Base-by-base conservation (phyloP, 169 alveolate species). In the Plasmodium ovale region DNA sequence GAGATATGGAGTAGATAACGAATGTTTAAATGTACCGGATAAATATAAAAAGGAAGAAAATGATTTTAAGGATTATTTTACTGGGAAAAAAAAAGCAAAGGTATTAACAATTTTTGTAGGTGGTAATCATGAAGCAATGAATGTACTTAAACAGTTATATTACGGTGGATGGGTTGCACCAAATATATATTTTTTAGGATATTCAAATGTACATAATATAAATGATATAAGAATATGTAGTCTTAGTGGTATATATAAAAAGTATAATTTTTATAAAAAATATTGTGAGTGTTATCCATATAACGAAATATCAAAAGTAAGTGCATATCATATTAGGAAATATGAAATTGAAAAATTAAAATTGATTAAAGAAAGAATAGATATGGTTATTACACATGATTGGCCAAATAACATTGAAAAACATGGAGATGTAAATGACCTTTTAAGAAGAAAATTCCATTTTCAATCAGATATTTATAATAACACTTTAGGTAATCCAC, bases 131-230 rank as follows among this genome's bases (percentile, higher is more conserved):
- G 99, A 98, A 88, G 98, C 99, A 10, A 95, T 98, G 39, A 97
- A 97, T 85, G 96, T 97, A 77, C 89, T 97, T 25, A 95, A 96
- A 71, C 98, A 98, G 73, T 91, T 97, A 90, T 95, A 94, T 92
- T 97, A 94, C 93, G 99, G 99, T 12, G 99, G 99, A 6, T 98
- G 99, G 99, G 99, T 98, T 23, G 99, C 99, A 27, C 98, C 98
- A 73, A 98, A 98, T 90, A 98, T 98, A 23, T 98, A 96, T 89
- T 98, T 95, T 88, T 72, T 98, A 93, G 99, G 99, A 6, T 95
- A 93, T 54, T 89, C 98, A 62, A 99, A 98, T 19, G 95, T 97
- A 3, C 94, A 97, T n/a, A 94, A 95, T 64, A 94, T 97, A 49
- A 91, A 94, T 12, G 96, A 94, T n/a, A 35, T 98, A 6, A 96